phyloP scores from a whole-genome alignment of 202 grass and related monocot species.

The Digitaria exilis region DNA sequence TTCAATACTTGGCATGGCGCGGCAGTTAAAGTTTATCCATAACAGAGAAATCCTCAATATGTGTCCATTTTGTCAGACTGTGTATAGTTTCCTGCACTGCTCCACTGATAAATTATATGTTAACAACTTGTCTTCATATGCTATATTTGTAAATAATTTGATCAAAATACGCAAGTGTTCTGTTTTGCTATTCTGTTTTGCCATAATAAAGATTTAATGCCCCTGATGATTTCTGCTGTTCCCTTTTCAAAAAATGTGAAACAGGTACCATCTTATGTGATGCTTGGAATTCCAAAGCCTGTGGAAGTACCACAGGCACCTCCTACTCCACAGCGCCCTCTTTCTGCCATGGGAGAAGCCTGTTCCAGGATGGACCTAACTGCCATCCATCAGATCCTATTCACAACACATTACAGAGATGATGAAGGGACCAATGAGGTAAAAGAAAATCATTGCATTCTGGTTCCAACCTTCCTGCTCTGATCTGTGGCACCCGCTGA shows the following conservation, averaged over 20 bases:
- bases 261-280: conserved; percentile 81
- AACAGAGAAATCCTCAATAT: background rate
- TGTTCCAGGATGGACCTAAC: conserved; percentile 94
- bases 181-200: too few relatives aligned
- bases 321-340: conserved; percentile 63
- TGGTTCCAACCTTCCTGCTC: conserved; percentile 8
- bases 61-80: conserved; percentile 5
- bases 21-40: background rate
- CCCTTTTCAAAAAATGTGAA: conserved; percentile 35
- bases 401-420: conserved; percentile 71
- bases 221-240: conserved; percentile 14
- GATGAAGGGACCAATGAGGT: conserved; percentile 95
- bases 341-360: conserved; percentile 92
- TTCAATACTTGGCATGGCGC: background rate
- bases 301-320: conserved; percentile 53
- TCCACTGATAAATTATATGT: background rate
- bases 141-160: conserved; percentile 8
- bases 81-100: background rate
- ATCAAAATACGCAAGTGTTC: background rate
- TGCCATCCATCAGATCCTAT: conserved; percentile 86
- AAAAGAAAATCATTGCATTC: conserved; percentile 10
- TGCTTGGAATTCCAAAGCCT: conserved; percentile 77
- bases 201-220: background rate
- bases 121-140: background rate
- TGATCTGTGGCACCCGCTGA: background rate